Percentiles rank a stretch among this genome's conserved stretches.
Conservation (phyloP, 2,329 filamentous ascomycete genomes). For the Diaporthe citri region DNA sequence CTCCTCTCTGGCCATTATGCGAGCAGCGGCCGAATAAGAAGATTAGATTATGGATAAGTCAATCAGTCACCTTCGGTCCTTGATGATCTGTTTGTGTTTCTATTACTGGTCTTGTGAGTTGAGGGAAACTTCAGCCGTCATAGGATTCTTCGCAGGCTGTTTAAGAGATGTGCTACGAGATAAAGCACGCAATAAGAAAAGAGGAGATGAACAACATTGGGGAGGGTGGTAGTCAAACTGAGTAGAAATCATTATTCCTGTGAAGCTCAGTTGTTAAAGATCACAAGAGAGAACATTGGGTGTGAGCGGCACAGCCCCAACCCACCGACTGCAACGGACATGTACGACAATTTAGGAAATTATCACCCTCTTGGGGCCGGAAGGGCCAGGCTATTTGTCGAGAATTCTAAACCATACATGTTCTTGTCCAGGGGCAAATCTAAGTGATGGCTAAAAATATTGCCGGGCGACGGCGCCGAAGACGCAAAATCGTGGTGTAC, state of each 20-base stretch:
- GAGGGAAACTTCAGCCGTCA: too few relatives aligned
- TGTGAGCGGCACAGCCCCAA: background rate
- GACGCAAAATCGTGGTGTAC: background rate
- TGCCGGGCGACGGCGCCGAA: background rate
- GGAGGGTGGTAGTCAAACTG: background rate
- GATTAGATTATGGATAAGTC: background rate
- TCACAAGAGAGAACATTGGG: background rate
- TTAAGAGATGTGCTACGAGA: background rate
- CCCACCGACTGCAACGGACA: background rate
- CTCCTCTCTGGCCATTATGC: slow-evolving; percentile 37
- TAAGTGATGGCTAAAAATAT: slow-evolving; percentile 11
- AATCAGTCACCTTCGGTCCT: background rate
- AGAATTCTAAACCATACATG: background rate
- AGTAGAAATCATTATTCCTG: background rate
- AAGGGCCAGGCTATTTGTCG: background rate
- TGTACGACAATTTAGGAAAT: background rate
- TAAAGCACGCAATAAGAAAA: background rate
- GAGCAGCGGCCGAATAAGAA: background rate
- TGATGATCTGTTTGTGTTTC: background rate
- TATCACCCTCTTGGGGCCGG: too few relatives aligned
- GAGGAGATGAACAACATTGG: background rate
- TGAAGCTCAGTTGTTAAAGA: background rate
- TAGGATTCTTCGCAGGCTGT: background rate
- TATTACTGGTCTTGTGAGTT: background rate
- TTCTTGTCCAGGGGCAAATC: background rate